Conservation (phyloP, 257 asterid species). For the Solanum rostratum region DNA sequence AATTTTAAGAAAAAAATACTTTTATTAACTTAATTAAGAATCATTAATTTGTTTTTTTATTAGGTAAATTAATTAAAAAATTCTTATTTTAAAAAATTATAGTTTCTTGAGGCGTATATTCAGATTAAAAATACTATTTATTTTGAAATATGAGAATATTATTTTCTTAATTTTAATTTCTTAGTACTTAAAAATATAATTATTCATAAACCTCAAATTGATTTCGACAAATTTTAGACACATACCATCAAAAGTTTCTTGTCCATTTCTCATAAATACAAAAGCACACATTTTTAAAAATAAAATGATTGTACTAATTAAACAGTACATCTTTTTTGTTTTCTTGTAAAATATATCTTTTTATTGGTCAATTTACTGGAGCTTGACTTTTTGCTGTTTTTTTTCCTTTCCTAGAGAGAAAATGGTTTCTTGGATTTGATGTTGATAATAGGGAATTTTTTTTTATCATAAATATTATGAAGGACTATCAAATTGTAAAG, state of each 20-base stretch:
- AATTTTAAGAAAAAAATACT: no score
- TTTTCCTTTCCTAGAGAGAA: neutral
- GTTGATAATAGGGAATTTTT: neutral
- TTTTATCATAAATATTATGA: neutral
- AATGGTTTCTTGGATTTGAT: neutral
- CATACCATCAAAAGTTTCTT: neutral
- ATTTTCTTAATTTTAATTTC: neutral
- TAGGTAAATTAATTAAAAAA: neutral
- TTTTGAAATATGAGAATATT: neutral
- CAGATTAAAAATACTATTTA: neutral
- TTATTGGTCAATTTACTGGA: neutral
- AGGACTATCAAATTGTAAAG: neutral
- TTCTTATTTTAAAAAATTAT: no score
- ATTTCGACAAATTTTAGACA: neutral
- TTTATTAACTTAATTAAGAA: neutral
- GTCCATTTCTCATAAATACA: constrained; percentile 22
- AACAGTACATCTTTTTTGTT: neutral
- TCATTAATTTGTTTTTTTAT: no score
- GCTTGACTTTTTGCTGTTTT: neutral
- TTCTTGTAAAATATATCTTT: neutral
- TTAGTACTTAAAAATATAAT: neutral
- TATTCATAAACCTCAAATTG: neutral
- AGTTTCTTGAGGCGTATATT: neutral
- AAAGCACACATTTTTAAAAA: neutral
- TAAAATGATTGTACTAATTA: neutral